These are phyloP conservation scores for Myxozyma udenii DNA, from an alignment of 805 yeast species.

Conservation along the genomic window DNA sequence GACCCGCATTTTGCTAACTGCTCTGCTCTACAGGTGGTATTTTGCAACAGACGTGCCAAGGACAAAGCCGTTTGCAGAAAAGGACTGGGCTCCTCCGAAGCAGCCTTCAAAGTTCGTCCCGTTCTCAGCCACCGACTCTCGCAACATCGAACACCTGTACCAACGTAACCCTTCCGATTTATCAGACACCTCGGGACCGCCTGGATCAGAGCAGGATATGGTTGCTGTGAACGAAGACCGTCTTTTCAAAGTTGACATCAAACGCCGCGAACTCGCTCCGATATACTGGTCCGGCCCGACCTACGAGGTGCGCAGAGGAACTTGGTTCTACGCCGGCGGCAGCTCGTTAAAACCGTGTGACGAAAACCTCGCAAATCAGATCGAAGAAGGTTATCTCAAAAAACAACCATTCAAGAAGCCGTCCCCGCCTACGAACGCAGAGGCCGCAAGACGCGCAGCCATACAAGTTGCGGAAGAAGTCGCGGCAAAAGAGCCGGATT, in stretches of 20 bases:
- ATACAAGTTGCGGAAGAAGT: not conserved
- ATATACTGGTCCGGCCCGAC: conserved; percentile 86
- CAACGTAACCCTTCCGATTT: conserved; percentile 31
- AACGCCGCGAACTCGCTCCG: conserved; percentile 55
- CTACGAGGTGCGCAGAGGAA: conserved; percentile 77
- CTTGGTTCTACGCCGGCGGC: conserved; percentile 65
- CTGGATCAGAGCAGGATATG: conserved; percentile 7
- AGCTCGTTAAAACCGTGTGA: conserved; percentile 48
- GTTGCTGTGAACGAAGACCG: conserved; percentile 79
- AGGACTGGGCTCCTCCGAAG: conserved; percentile 49
- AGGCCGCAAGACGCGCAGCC: not conserved
- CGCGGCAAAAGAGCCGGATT: not conserved
- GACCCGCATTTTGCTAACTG: too few species aligned
- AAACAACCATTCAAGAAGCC: conserved; percentile 40
- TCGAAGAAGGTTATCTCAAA: conserved; percentile 56
- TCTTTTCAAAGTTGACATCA: conserved; percentile 67
- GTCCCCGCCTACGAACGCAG: not conserved
- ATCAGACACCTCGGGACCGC: not conserved
- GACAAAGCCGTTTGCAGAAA: conserved; percentile 36
- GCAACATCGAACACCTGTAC: conserved; percentile 54
- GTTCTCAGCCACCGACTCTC: conserved; percentile 63
- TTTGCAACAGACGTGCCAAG: conserved; percentile 29
- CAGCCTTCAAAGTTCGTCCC: conserved; percentile 59
- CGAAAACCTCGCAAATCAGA: conserved; percentile 48
- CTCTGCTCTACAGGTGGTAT: conserved; percentile 27